Percentiles rank a stretch among this genome's conserved stretches.
Conservation (phyloP, 495 filamentous ascomycete species). For the Penicillium pancosmium region DNA sequence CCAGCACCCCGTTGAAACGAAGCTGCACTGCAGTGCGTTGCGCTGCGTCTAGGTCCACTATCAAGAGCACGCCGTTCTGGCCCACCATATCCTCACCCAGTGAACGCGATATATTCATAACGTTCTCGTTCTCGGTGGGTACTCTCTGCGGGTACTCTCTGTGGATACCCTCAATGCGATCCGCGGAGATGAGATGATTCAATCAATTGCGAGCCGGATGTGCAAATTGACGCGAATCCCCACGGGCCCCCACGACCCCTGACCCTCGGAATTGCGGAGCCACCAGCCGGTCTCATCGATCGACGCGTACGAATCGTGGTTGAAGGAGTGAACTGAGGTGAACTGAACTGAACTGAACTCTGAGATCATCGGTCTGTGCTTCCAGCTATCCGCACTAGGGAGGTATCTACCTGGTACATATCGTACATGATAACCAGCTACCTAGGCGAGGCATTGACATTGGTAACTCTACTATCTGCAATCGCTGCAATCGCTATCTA, state of each 20-base stretch:
- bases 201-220: neutral
- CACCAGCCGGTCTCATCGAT: neutral
- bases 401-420: no score
- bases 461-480: no score
- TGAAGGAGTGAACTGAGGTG: neutral
- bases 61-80: neutral
- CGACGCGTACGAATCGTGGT: neutral
- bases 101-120: no score
- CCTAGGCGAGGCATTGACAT: no score
- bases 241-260: slow-evolving; percentile 4
- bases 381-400: no score
- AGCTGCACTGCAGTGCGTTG: neutral
- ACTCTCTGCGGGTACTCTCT: neutral
- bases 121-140: neutral
- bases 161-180: neutral
- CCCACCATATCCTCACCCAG: neutral
- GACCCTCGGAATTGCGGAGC: neutral
- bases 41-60: no score
- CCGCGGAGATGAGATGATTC: no score
- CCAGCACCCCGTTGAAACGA: neutral
- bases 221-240: slow-evolving; percentile 2
- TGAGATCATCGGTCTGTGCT: no score
- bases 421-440: no score
- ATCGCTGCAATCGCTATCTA: no score
- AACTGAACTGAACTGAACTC: no score